These are phyloP conservation scores for Arachnomyces sp. DNA, from an alignment of 2,329 filamentous ascomycete genomes.

Conservation along the genomic window DNA sequence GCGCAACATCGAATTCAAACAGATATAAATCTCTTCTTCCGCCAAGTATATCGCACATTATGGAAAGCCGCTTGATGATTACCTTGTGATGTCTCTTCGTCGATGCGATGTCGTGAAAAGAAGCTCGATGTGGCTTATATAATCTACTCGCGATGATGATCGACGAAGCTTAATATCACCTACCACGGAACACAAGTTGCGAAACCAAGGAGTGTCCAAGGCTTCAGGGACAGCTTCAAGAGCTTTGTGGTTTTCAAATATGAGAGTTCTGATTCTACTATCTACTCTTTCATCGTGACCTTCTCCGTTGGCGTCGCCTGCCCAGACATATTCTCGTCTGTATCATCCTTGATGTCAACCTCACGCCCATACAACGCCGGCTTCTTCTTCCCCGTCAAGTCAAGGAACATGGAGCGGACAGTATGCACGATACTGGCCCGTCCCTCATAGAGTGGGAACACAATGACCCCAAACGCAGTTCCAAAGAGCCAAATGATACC, in stretches of 20 bases:
- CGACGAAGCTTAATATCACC: too few relatives aligned
- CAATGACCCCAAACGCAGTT: slow-evolving; percentile 62
- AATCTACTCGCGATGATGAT: too few relatives aligned
- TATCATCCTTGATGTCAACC: slow-evolving; percentile 33
- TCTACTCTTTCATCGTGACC: slow-evolving; percentile 25
- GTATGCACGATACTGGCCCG: slow-evolving; percentile 58
- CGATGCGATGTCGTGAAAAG: too few relatives aligned
- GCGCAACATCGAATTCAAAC: too few relatives aligned
- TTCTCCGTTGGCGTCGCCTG: slow-evolving; percentile 43
- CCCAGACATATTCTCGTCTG: slow-evolving; percentile 30
- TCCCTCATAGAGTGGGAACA: slow-evolving; percentile 78
- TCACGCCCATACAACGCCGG: slow-evolving; percentile 23
- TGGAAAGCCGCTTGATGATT: too few relatives aligned
- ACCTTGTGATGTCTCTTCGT: too few relatives aligned
- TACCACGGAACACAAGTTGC: too few relatives aligned
- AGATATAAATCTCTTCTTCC: too few relatives aligned
- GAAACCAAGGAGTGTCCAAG: too few relatives aligned
- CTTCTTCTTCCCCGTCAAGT: slow-evolving; percentile 43
- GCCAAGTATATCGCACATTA: too few relatives aligned
- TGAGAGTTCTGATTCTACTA: neutral
- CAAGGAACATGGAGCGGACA: slow-evolving; percentile 53
- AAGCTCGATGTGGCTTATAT: too few relatives aligned
- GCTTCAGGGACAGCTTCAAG: neutral
- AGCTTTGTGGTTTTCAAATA: neutral
- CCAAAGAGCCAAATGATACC: slow-evolving; percentile 76